phyloP scores from a whole-genome alignment of 306 rosid species.

The Fragaria vesca region DNA sequence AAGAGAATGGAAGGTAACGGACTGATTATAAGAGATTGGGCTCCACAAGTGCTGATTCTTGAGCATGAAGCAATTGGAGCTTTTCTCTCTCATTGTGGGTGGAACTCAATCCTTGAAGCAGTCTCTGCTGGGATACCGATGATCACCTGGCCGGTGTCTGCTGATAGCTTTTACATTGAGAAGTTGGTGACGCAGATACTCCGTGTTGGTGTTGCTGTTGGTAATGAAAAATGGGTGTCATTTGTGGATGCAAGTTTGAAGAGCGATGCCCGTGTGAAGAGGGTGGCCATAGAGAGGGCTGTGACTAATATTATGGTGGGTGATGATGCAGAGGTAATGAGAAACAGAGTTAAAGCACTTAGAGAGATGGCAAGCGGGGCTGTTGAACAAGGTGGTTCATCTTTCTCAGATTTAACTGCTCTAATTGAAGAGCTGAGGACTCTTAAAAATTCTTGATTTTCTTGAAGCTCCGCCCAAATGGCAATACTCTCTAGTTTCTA shows the following conservation, averaged over 20 bases:
- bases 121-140: constrained; percentile 27
- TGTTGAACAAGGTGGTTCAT: constrained; percentile 24
- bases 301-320: constrained; percentile 31
- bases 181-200: constrained; percentile 16
- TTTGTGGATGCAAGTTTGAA: constrained; percentile 7
- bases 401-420: constrained; percentile 12
- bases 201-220: constrained; percentile 30
- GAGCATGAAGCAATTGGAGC: too few species aligned
- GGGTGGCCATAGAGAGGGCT: constrained; percentile 29
- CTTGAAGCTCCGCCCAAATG: too few species aligned
- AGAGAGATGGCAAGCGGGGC: constrained; percentile 25
- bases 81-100: too few species aligned
- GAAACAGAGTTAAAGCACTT: constrained; percentile 19
- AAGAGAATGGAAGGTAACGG: too few species aligned
- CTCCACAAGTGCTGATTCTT: too few species aligned
- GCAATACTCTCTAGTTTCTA: too few species aligned
- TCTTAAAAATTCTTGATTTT: background rate
- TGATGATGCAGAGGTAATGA: constrained; percentile 33
- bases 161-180: constrained; percentile 36
- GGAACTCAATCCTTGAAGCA: constrained; percentile 25
- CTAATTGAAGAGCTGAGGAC: constrained; percentile 17
- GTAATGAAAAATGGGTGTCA: constrained; percentile 16
- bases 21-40: too few species aligned
- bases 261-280: constrained; percentile 20
- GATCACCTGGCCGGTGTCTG: constrained; percentile 37